Evolutionary conservation across 2,329 filamentous ascomycete species (phyloP), one percentile per base, ranked within the genome.

Genomic region (Lachnellula subtilissima): DNA sequence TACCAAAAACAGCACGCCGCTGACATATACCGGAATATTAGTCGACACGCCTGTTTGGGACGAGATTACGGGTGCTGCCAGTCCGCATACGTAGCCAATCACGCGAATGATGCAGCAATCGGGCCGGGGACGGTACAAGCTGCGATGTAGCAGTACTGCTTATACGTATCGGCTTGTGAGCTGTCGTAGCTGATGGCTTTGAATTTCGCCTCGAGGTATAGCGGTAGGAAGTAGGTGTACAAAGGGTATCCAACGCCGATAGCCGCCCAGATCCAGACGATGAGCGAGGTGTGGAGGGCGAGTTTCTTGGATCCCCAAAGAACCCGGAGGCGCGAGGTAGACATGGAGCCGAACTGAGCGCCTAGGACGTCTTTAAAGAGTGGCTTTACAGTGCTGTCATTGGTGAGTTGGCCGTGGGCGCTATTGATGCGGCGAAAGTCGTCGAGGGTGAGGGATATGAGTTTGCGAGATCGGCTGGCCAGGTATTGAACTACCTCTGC

Each of bases 181-280:
- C 40, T 36, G 15, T 56, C 57, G 6, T 54, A 28, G 3, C 11
- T 50, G 11, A 5, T 47, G 79, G 76, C 45, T 78, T 71, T 4
- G 73, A 25, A 25, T 7, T 25, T 25, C 72, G 28, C 76, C 11
- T 37, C 70, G 63, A 80, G 78, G 59, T 81, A 78, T 61, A 75
- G 81, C 1, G 80, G 80, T 3, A 83, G 69, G 62, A 81, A 83
- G 46, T 78, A 74, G 81, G 81, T 46, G 67, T 82, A 83, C 1
- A 83, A 68, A 0, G 80, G 80, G 3, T n/a, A 82, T 0, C 74
- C 78, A 2, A 82, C 72, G 3, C 80, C 80, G 52, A 83, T 80
- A 47, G 82, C 74, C 0, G 75, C 77, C 81, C 81, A 83, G 14
- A 82, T 69, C 0, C 73, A 14, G 12, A 80, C 78, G 57, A 83